phyloP scores from a whole-genome alignment of 371 early-diverging fungal species.

The Chytridiales sp. region DNA sequence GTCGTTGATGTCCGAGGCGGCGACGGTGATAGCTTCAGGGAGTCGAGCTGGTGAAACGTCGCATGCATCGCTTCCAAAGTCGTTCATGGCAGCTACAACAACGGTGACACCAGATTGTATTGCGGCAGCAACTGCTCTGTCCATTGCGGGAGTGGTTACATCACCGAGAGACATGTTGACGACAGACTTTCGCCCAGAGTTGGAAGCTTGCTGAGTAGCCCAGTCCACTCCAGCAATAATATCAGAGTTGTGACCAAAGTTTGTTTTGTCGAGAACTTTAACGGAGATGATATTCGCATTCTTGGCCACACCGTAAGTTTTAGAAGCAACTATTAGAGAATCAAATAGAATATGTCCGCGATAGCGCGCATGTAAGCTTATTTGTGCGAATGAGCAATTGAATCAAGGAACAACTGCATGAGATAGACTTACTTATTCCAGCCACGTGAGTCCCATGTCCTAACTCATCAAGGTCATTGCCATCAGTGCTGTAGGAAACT shows the following conservation, averaged over 20 bases:
- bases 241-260: slow-evolving; percentile 55
- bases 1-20: slow-evolving; percentile 57
- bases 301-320: slow-evolving; percentile 77
- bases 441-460: slow-evolving; percentile 72
- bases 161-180: slow-evolving; percentile 42
- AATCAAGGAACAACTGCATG: background rate
- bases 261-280: slow-evolving; percentile 64
- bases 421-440: slow-evolving; percentile 74
- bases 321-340: too few species aligned
- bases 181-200: slow-evolving; percentile 11
- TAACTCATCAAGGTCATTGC: slow-evolving; percentile 27
- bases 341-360: slow-evolving; percentile 64
- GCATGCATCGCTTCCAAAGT: slow-evolving; percentile 52
- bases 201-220: slow-evolving; percentile 20
- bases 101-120: slow-evolving; percentile 46
- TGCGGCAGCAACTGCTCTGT: slow-evolving; percentile 13
- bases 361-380: slow-evolving; percentile 71
- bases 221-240: slow-evolving; percentile 62
- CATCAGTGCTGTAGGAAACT: slow-evolving; percentile 48
- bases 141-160: slow-evolving; percentile 6
- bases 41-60: slow-evolving; percentile 50
- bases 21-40: slow-evolving; percentile 54
- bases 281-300: slow-evolving; percentile 71
- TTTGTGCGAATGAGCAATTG: too few species aligned
- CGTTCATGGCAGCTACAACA: slow-evolving; percentile 32